These are phyloP conservation scores for Goffeauzyma gilvescens DNA, from an alignment of 768 basidiomycete species.

Conservation along the genomic window DNA sequence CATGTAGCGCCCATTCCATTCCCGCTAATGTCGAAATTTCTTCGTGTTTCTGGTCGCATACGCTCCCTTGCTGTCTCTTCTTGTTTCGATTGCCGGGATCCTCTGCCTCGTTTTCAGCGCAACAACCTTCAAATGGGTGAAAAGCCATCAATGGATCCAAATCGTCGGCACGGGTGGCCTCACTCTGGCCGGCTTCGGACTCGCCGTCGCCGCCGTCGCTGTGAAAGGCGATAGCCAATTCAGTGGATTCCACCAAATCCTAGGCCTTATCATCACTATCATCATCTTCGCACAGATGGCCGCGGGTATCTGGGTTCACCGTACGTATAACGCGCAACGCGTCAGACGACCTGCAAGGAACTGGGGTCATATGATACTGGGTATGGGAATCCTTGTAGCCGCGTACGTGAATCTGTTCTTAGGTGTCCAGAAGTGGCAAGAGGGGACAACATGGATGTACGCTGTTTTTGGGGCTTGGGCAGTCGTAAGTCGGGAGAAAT, in stretches of 20 bases:
- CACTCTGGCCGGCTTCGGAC: constrained; percentile 1
- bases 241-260: not conserved
- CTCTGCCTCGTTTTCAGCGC: constrained; percentile 1
- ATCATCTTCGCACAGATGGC: not conserved
- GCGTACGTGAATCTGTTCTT: not conserved
- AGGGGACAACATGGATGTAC: not conserved
- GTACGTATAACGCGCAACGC: not conserved
- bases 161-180: not conserved
- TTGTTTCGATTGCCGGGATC: too few species aligned
- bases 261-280: constrained; percentile 2
- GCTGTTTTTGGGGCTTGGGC: constrained; percentile 1
- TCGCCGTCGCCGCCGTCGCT: not conserved
- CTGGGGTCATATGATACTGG: constrained; percentile 1
- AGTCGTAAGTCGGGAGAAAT: constrained; percentile 5
- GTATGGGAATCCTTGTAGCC: not conserved
- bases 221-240: not conserved
- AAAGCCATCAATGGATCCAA: not conserved
- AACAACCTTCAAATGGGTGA: not conserved
- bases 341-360: not conserved
- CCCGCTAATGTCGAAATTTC: too few species aligned
- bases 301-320: constrained; percentile 1
- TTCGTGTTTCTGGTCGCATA: too few species aligned
- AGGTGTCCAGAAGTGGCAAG: not conserved
- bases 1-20: too few species aligned
- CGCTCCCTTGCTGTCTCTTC: too few species aligned